Evolutionary conservation across 1,139 yeast species (phyloP).

Genomic region (Suhomyces taliae): DNA sequence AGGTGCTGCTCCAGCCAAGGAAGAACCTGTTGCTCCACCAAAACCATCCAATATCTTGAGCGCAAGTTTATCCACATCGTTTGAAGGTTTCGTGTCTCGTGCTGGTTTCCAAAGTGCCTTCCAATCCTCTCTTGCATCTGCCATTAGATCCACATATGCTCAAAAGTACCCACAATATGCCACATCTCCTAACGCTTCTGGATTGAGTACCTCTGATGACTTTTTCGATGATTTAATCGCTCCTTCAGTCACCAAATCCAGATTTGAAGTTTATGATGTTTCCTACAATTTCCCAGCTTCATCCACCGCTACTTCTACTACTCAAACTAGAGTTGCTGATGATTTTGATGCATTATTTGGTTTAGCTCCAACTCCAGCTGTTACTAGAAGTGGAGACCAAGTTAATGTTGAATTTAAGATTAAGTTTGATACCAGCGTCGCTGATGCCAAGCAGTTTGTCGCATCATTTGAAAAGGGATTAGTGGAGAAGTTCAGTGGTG

Average conservation of each 20-base stretch:
- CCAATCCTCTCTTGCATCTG: conserved; percentile 31
- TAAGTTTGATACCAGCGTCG: conserved; percentile 32
- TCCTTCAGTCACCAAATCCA: conserved; percentile 54
- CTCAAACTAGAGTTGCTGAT: conserved; percentile 15
- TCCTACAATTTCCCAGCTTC: conserved; percentile 24
- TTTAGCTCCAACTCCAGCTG: conserved; percentile 18
- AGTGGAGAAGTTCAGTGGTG: conserved; percentile 12
- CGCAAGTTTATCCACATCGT: conserved; percentile 26
- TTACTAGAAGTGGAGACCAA: conserved; percentile 1
- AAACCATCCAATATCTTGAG: conserved; percentile 32
- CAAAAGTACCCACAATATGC: conserved; percentile 46
- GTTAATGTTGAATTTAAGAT: conserved; percentile 45
- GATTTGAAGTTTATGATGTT: conserved; percentile 51
- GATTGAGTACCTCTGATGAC: conserved; percentile 40
- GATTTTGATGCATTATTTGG: conserved; percentile 51
- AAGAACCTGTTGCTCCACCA: conserved; percentile 22
- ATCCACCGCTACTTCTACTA: conserved; percentile 14
- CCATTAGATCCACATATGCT: conserved; percentile 41
- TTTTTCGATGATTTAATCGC: conserved; percentile 65
- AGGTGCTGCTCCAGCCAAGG: conserved; percentile 5
- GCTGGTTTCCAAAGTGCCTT: conserved; percentile 32
- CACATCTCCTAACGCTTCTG: conserved; percentile 37
- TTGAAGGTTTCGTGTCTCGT: conserved; percentile 29
- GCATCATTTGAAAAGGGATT: conserved; percentile 34
- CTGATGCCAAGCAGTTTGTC: conserved; percentile 40